Evolutionary conservation across 139 green algal genomes (phyloP), one percentile per base, ranked within the genome.

Genomic region (Parachlorella kessleri): DNA sequence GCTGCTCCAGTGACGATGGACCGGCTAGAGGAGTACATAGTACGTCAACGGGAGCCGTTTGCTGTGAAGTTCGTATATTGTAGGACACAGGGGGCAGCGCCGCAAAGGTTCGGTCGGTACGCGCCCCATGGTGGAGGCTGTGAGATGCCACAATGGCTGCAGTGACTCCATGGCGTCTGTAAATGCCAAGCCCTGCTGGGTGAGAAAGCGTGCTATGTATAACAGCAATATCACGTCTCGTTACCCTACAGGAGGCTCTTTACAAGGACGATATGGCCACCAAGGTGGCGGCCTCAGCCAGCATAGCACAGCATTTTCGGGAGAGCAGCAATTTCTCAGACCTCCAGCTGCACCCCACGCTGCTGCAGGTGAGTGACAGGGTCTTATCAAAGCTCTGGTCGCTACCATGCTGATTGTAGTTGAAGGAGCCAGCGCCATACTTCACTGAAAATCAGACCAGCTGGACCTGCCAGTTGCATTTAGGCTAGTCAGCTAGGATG

Each of bases 191-290:
- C n/a, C n/a, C n/a, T n/a, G n/a, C n/a, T n/a, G n/a, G n/a, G n/a
- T n/a, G n/a, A n/a, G n/a, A n/a, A n/a, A 55, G 35, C 7, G 36
- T 72, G 39, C 67, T 70, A 35, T 3, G 7, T 26, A 33, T 4
- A 33, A 72, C 1, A 28, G 32, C 26, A 28, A 40, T 30, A 39
- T 26, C 42, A 1, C 37, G 18, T 39, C 39, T 37, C 35, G 5
- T 9, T 33, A n/a, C 55, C 26, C n/a, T n/a, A n/a, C 83, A 92
- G 84, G 91, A 93, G 81, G 85, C 79, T 2, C 83, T 96, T 78
- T 98, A 97, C 73, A 91, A 96, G 69, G 93, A 96, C 67, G 87
- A 92, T 28, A 82, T 93, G 55, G 68, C 75, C 4, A 76, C 85
- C 37, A 95, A 93, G 79, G 75, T 92, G 35, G 65, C 70, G 2